Evolutionary conservation across 176 grass and related monocot species (phyloP), one percentile per base, ranked within the genome.

Genomic region (Saccharum spontaneum): DNA sequence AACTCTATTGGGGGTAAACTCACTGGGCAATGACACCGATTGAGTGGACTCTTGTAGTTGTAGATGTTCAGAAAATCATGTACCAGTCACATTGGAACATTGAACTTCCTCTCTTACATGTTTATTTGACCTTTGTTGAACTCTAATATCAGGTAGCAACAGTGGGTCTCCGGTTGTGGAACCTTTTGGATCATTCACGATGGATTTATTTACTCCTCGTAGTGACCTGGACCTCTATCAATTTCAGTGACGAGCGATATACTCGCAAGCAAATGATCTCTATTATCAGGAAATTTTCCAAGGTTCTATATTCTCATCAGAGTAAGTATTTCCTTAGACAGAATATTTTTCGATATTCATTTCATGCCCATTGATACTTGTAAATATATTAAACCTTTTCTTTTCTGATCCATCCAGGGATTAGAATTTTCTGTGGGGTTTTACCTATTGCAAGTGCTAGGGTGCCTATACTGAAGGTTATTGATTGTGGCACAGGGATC

Each of bases 151-250:
- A 98, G 96, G 96, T 83, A 77, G 85, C 48, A 75, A 76, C 23
- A 76, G 79, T 8, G 93, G 85, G 59, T 90, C 91, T 39, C 96
- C 91, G 6, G 60, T 83, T 24, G 96, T 95, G 69, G 83, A 94
- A 64, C 87, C 93, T 86, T 95, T 98, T 92, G 96, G 93, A 40
- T 98, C 96, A 75, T 98, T 98, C 84, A 92, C 86, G 13, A 98
- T 98, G 96, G 85, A 98, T 75, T 92, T 98, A 37, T 98, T 95
- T 87, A 95, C 96, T 68, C 52, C 87, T 50, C 36, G 11, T 71
- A 98, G 93, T 94, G 96, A 98, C 69, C 84, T 98, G 74, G 96
- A 98, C 79, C 7, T 98, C 96, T 40, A 79, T 98, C 64, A 98
- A 98, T 78, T 98, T 98, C 14, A 88, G 48, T 57, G 83, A 61